Base-by-base conservation (phyloP, 2,329 filamentous ascomycete species). In the Amphichorda felina region DNA sequence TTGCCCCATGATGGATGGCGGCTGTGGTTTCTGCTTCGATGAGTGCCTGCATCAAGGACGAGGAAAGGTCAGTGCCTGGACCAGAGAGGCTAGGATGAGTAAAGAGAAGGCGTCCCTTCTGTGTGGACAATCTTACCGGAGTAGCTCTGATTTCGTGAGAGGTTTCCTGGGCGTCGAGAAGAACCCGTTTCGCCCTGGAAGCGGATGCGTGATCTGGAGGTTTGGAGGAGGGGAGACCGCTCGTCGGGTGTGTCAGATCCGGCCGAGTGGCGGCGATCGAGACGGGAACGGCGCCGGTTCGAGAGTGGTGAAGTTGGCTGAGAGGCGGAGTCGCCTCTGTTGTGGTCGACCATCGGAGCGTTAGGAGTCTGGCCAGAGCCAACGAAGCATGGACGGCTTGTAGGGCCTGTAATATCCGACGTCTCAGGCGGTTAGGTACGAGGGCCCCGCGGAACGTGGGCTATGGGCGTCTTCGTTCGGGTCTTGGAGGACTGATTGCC, bases 1-100 rank as follows among this genome's bases (percentile, higher is more conserved):
- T 69, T 63, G 14, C 72, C 63, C 65, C 68, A 76, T 13, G 75
- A 80, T 16, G 64, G 65, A 30, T 67, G 64, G 30, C 75, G 69
- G 45, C 61, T 71, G 51, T 79, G 71, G 46, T 75, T 61, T 40
- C n/a, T n/a, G n/a, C n/a, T n/a, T n/a, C n/a, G n/a, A n/a, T 63
- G 61, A 41, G 54, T 61, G 29, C 60, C 64, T 62, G 41, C 14
- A 14, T 5, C 13, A 13, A 29, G n/a, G n/a, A n/a, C n/a, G n/a
- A n/a, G n/a, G 19, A 18, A 24, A 5, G 8, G 30, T 18, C 8
- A 10, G n/a, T 2, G 24, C 32, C 14, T 14, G 13, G 11, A n/a
- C n/a, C n/a, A n/a, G n/a, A n/a, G n/a, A n/a, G n/a, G n/a, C n/a
- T n/a, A n/a, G n/a, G n/a, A n/a, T n/a, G n/a, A n/a, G n/a, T n/a